Conservation (phyloP, 192 early-diverging fungal genomes). For the Oehlia diaphana region DNA sequence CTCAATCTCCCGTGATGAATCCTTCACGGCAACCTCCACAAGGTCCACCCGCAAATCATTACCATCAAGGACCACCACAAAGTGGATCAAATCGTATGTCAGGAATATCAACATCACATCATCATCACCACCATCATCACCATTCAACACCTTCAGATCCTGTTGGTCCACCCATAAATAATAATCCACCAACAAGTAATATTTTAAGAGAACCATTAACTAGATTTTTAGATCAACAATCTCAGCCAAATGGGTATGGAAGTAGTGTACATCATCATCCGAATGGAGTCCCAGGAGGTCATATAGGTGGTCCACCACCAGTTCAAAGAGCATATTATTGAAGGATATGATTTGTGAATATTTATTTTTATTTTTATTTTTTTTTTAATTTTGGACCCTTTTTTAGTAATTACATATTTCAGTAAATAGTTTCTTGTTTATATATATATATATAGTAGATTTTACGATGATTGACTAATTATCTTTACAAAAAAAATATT, state of each 20-base stretch:
- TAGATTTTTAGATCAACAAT: neutral
- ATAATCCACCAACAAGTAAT: neutral
- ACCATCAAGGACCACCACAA: neutral
- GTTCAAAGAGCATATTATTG: neutral
- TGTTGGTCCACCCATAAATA: neutral
- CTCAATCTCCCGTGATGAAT: neutral
- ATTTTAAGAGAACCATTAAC: slow-evolving; percentile 3
- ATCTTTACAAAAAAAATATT: no score
- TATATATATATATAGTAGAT: neutral
- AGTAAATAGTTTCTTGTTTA: neutral
- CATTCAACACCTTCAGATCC: neutral
- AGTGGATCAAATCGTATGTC: neutral
- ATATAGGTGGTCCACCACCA: neutral
- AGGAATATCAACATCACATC: neutral
- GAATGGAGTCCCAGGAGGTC: neutral
- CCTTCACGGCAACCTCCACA: neutral
- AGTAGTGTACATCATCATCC: neutral
- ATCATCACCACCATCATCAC: neutral
- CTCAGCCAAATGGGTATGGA: neutral
- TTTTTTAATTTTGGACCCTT: no score
- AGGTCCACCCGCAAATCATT: neutral
- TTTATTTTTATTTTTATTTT: no score
- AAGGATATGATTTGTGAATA: neutral
- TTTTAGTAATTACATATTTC: no score
- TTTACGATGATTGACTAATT: neutral